phyloP scores from a whole-genome alignment of 257 asterid species.

The Primulina tabacum region DNA sequence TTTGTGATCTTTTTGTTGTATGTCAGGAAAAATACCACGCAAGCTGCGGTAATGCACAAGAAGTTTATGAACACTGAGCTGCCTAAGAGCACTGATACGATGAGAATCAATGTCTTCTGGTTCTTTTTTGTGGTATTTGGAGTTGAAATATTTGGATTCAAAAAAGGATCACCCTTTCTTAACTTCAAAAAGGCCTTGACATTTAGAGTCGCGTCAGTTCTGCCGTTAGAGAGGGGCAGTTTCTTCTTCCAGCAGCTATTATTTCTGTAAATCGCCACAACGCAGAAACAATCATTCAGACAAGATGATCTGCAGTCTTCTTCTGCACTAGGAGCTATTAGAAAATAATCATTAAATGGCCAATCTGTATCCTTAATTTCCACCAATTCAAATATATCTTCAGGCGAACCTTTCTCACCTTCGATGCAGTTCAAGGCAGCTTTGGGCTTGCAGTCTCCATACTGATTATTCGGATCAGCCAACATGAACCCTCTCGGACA shows the following conservation, averaged over 20 bases:
- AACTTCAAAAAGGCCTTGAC: constrained; percentile 47
- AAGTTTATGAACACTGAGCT: constrained; percentile 48
- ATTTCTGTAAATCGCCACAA: constrained; percentile 34
- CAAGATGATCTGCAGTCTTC: constrained; percentile 40
- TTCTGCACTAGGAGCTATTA: neutral
- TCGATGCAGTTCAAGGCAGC: constrained; percentile 35
- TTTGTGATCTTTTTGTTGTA: neutral
- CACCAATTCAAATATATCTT: constrained; percentile 25
- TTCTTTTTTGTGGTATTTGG: constrained; percentile 8
- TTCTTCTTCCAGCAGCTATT: constrained; percentile 68
- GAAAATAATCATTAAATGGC: constrained; percentile 38
- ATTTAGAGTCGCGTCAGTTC: constrained; percentile 17
- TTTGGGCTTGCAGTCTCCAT: constrained; percentile 43
- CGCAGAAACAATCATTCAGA: constrained; percentile 55
- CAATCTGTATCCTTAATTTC: constrained; percentile 35
- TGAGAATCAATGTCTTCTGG: constrained; percentile 24
- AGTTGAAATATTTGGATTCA: neutral
- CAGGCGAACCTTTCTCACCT: constrained; percentile 9
- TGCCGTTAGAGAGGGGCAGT: constrained; percentile 65
- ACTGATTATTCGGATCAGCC: constrained; percentile 35
- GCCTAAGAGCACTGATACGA: constrained; percentile 43
- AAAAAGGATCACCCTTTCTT: constrained; percentile 27
- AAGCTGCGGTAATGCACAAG: constrained; percentile 20
- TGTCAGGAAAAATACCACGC: no score
- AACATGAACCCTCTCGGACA: constrained; percentile 43